Conservation (phyloP, 371 early-diverging fungal genomes). For the Cokeromyces recurvatus region DNA sequence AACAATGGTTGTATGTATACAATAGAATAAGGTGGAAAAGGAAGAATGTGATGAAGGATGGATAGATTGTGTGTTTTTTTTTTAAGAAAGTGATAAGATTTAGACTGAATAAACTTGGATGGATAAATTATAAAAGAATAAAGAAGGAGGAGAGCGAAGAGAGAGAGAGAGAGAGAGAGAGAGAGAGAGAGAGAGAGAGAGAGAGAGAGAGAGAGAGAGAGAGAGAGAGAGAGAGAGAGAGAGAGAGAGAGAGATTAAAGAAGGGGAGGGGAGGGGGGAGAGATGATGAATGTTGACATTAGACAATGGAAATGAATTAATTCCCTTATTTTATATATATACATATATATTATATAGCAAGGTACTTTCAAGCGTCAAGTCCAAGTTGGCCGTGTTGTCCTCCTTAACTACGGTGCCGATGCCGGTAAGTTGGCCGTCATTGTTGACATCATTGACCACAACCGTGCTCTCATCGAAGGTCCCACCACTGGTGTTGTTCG, state of each 20-base stretch:
- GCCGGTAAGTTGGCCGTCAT: slow-evolving; percentile 97
- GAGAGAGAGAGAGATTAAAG: no score
- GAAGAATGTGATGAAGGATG: no score
- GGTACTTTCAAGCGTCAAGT: slow-evolving; percentile 87
- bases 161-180: background rate
- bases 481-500: slow-evolving; percentile 95
- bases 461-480: slow-evolving; percentile 95
- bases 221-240: background rate
- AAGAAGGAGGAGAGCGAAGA: background rate
- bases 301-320: background rate
- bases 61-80: background rate
- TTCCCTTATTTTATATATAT: background rate
- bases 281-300: no score
- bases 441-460: slow-evolving; percentile 98
- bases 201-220: no score
- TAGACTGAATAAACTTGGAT: background rate
- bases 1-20: slow-evolving; percentile 29
- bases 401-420: slow-evolving; percentile 90
- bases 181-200: no score
- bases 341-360: slow-evolving; percentile 25
- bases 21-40: no score
- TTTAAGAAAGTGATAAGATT: background rate
- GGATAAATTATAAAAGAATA: background rate
- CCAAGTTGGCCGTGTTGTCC: slow-evolving; percentile 98
- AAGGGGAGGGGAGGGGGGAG: background rate